Base-by-base conservation (phyloP, 2,329 filamentous ascomycete species). In the Diaporthe australafricana region DNA sequence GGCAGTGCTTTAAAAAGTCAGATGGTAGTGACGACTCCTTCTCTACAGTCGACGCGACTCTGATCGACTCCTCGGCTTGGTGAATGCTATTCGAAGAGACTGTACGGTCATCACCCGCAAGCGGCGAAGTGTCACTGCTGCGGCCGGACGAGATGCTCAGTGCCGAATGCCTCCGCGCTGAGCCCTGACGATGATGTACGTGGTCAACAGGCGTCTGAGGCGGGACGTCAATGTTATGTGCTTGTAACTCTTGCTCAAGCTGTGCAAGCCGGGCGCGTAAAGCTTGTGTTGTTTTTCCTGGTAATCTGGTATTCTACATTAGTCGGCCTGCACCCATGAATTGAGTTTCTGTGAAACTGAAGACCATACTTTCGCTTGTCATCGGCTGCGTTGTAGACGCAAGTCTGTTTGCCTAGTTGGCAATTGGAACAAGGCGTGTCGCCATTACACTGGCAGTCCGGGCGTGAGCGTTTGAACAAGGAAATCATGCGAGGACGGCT, bases 311-410 rank as follows among this genome's bases (percentile, higher is more conserved):
- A 14, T 47, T n/a, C n/a, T 30, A 7, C 25, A 47, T 62, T 25
- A 62, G 40, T n/a, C 16, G 7, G 20, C 14, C 25, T 30, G 25
- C 25, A 1, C 30, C 12, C 0, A 52, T 16, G 16, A 14, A 17
- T 25, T 22, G 25, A 17, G 14, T 7, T 30, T 52, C 2, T 2
- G 48, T 2, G 1, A 16, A 1, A 20, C 27, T 8, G 12, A 12
- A 17, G 1, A 2, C 27, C 55, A 60, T 32, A 62, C 56, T 22
- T 62, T 27, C 56, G 56, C 25, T 62, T 62, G 40, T 62, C 56
- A 9, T 62, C 56, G 9, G 56, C 56, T 20, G 56, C 56, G 25
- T 62, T 62, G 17, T 45, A 62, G 22, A 62, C 27, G 25, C 56
- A 62, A n/a, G 40, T 8, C 25, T 40, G 16, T 17, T n/a, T 62